Evolutionary conservation across 148 eudicot species (phyloP), one percentile per base, ranked within the genome.

Genomic region (Agrostemma githago): DNA sequence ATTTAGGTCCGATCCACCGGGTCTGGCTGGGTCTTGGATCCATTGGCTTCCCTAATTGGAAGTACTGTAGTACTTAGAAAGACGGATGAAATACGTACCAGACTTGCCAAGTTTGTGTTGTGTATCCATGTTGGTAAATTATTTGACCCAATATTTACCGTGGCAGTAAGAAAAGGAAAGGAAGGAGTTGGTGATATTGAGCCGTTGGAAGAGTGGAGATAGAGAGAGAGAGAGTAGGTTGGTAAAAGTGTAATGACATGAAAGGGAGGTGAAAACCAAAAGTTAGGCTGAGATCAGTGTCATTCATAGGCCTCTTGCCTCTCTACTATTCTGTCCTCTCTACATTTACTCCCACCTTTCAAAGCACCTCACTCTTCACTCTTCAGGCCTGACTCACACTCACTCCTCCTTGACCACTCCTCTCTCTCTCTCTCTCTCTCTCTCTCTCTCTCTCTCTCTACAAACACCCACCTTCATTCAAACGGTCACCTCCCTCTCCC

Each of bases 161-260:
- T 26, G 34, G 34, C 34, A 26, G 34, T 26, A 34, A 64, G 5
- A n/a, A 62, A 71, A 62, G 63, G 41, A 20, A 53, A 62, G 2
- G 15, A 44, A 54, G 72, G 72, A 72, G 46, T 26, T 26, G 34
- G 34, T 26, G 34, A 78, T 37, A 42, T 67, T 60, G 16, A 78
- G 81, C 81, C 81, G 81, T 78, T 78, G 80, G 53, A 34, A 0
- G 26, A 37, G 19, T 38, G 15, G 62, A 15, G 17, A 7, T 2
- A 64, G 5, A 43, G 19, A 5, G 46, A 12, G n/a, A 41, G 7
- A 14, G 12, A 46, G 67, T 64, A 72, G 53, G 38, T 61, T 54
- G 66, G 62, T 16, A 37, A n/a, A 20, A 61, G 63, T 64, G 37
- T 14, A 56, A 56, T n/a, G 65, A 66, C 26, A 20, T 40, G 71